These are phyloP conservation scores for Rhododendron ovatum DNA, from an alignment of 148 eudicot genomes.

Conservation along the genomic window DNA sequence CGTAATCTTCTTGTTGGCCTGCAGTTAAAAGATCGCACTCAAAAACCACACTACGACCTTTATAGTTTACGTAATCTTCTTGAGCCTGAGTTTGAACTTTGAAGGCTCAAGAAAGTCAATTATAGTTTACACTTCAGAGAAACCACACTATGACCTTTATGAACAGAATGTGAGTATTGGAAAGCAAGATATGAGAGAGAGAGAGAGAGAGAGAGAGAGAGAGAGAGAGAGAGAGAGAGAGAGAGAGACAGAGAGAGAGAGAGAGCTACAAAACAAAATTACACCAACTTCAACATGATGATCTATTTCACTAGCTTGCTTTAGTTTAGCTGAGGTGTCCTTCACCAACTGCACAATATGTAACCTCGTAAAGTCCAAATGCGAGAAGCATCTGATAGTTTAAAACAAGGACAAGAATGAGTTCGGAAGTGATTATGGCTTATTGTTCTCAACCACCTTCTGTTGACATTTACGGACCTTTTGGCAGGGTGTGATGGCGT, in stretches of 20 bases:
- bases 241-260: neutral
- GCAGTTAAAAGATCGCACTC: neutral
- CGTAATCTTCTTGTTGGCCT: constrained; percentile 30
- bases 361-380: constrained; percentile 13
- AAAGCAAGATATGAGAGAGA: no score
- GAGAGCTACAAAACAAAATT: neutral
- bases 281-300: constrained; percentile 25
- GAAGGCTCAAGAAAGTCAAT: neutral
- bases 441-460: neutral
- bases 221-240: constrained; percentile 5
- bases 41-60: neutral
- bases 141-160: neutral
- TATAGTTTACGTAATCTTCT: no score
- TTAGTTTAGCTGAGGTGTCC: constrained; percentile 32
- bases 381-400: neutral
- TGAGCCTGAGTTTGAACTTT: neutral
- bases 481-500: neutral
- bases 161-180: neutral
- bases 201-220: neutral
- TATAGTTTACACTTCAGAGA: neutral
- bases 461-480: neutral
- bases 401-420: neutral
- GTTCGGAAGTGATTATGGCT: neutral
- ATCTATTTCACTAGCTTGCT: constrained; percentile 32
- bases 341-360: constrained; percentile 32